Percentiles rank a stretch among this genome's conserved stretches.
phyloP scores from a whole-genome alignment of 2,329 filamentous ascomycete genomes.

The Westerdykella sp. region DNA sequence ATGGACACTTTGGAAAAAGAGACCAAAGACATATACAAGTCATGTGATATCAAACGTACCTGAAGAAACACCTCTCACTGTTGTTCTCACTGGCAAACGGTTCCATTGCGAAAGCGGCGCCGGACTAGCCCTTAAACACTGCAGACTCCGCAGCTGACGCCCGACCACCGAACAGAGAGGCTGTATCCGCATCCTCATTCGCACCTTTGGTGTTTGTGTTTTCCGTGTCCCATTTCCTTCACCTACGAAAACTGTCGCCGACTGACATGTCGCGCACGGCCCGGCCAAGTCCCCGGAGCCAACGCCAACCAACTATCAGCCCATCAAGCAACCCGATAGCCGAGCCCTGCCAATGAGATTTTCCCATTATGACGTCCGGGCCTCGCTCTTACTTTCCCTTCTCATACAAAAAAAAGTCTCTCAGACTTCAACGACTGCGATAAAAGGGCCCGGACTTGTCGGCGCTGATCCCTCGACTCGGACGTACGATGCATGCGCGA shows the following conservation, averaged over 20 bases:
- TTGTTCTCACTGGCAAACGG: not conserved
- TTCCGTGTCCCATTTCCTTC: slow-evolving; percentile 1
- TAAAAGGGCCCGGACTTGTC: too few species aligned
- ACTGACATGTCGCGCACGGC: slow-evolving; percentile 19
- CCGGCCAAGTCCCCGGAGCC: slow-evolving; percentile 3
- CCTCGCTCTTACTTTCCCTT: slow-evolving; percentile 2
- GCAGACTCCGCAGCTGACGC: slow-evolving; percentile 13
- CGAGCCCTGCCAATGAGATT: slow-evolving; percentile 19
- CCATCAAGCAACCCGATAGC: not conserved
- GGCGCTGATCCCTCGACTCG: not conserved
- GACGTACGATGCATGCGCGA: not conserved
- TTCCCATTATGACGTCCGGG: not conserved
- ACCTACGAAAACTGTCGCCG: too few species aligned
- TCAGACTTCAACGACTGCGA: not conserved
- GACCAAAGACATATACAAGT: slow-evolving; percentile 3
- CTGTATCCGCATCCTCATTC: slow-evolving; percentile 23
- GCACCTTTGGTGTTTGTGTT: slow-evolving; percentile 2
- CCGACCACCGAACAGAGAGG: slow-evolving; percentile 15
- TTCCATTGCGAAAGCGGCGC: slow-evolving; percentile 8
- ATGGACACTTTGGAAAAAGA: not conserved
- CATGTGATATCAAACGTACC: slow-evolving; percentile 31
- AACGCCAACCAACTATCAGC: slow-evolving; percentile 10
- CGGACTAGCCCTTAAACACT: slow-evolving; percentile 4
- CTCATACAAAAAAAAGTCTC: slow-evolving; percentile 5
- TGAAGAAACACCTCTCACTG: slow-evolving; percentile 26